Evolutionary conservation across 164 flowering plant genomes (phyloP).

Genomic region (Cinnamomum micranthum): DNA sequence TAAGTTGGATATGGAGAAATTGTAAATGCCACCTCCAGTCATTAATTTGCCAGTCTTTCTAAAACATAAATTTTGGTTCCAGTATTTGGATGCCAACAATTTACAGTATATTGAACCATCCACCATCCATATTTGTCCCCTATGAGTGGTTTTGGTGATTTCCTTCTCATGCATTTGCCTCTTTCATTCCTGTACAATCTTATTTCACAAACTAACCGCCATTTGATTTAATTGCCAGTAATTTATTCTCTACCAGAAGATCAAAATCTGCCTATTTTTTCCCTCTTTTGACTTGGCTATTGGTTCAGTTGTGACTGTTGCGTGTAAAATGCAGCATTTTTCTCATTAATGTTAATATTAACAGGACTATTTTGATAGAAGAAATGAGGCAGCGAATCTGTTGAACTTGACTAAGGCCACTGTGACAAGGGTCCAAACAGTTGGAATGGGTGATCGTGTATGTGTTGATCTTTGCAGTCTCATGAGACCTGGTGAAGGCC

Average conservation of each 20-base stretch:
- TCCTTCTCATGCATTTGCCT: not conserved
- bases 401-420: conserved; percentile 56
- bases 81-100: not conserved
- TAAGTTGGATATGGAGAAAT: not conserved
- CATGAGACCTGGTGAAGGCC: conserved; percentile 95
- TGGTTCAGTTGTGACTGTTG: not conserved
- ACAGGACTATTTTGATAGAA: conserved; percentile 83
- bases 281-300: not conserved
- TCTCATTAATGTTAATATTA: conserved; percentile 24
- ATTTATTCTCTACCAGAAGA: not conserved
- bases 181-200: not conserved
- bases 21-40: not conserved
- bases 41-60: not conserved
- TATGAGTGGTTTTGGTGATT: not conserved
- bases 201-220: not conserved
- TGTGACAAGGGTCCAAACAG: conserved; percentile 48
- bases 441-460: conserved; percentile 93
- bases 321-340: not conserved
- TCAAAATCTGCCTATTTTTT: not conserved
- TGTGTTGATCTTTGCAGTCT: conserved; percentile 94
- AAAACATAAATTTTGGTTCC: not conserved
- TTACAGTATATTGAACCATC: not conserved
- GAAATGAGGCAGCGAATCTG: conserved; percentile 42
- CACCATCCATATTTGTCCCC: not conserved
- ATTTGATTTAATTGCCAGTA: not conserved